These are phyloP conservation scores for Takashimella tepidaria DNA, from an alignment of 1,284 basidiomycete genomes.

Conservation along the genomic window DNA sequence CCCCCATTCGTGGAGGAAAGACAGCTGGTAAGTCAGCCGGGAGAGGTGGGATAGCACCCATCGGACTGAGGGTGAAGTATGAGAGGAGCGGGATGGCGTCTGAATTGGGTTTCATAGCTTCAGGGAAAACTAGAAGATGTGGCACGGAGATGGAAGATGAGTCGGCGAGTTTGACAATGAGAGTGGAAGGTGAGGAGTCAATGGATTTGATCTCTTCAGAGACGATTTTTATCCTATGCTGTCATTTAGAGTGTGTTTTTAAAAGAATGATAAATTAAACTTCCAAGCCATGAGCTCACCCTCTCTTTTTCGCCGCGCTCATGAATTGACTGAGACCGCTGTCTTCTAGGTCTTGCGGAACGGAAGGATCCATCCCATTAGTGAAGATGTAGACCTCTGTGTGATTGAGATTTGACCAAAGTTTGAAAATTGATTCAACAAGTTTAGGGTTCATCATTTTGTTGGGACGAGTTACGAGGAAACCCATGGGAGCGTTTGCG, in stretches of 20 bases:
- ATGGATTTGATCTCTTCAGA: slow-evolving; percentile 13
- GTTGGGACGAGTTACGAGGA: slow-evolving; percentile 18
- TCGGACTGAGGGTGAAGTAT: slow-evolving; percentile 3
- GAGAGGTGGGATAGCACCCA: slow-evolving; percentile 10
- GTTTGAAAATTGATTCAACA: slow-evolving; percentile 15
- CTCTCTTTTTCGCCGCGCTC: slow-evolving; percentile 11
- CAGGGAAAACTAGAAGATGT: slow-evolving; percentile 21
- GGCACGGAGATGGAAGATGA: slow-evolving; percentile 13
- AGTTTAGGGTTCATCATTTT: slow-evolving; percentile 14
- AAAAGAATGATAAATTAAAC: neutral
- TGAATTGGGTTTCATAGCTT: slow-evolving; percentile 8
- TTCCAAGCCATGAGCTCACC: slow-evolving; percentile 19
- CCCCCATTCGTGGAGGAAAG: slow-evolving; percentile 24
- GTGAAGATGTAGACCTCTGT: slow-evolving; percentile 19
- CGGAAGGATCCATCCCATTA: slow-evolving; percentile 21
- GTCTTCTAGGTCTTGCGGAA: slow-evolving; percentile 13
- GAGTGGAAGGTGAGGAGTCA: neutral
- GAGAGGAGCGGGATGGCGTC: slow-evolving; percentile 11
- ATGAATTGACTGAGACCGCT: slow-evolving; percentile 15
- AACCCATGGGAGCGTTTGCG: slow-evolving; percentile 20
- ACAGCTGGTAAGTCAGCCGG: neutral
- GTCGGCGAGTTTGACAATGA: slow-evolving; percentile 12
- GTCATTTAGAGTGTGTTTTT: neutral
- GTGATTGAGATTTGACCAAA: slow-evolving; percentile 23
- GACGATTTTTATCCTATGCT: slow-evolving; percentile 15